phyloP scores from a whole-genome alignment of 768 basidiomycete species.

The Phallus indusiatus region DNA sequence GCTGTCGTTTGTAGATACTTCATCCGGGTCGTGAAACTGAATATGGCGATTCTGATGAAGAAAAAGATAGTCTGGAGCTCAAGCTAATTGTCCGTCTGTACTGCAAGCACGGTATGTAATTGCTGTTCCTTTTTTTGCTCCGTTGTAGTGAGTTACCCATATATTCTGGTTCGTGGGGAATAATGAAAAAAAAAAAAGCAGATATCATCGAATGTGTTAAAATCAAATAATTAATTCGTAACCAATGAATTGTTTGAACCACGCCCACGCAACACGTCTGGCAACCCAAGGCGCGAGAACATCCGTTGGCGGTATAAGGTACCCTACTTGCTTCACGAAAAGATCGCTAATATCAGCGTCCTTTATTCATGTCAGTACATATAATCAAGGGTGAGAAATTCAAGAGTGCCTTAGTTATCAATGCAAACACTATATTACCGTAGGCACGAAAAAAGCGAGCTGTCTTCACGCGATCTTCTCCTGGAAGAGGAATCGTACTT shows the following conservation, averaged over 20 bases:
- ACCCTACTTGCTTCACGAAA: not conserved
- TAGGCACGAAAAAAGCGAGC: not conserved
- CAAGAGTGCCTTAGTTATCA: not conserved
- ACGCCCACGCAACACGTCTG: not conserved
- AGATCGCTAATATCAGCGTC: not conserved
- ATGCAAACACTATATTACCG: not conserved
- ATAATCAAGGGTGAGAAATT: not conserved
- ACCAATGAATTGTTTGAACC: slow-evolving; percentile 18
- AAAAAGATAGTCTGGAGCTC: slow-evolving; percentile 47
- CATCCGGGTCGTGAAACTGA: slow-evolving; percentile 32
- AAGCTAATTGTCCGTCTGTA: slow-evolving; percentile 62
- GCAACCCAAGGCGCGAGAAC: not conserved
- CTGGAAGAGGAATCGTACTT: slow-evolving; percentile 11
- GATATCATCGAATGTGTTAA: too few species aligned
- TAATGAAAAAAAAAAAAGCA: too few species aligned
- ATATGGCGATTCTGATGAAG: slow-evolving; percentile 29
- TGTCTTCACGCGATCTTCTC: slow-evolving; percentile 3
- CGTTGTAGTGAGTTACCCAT: not conserved
- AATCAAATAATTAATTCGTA: too few species aligned
- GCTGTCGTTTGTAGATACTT: slow-evolving; percentile 62
- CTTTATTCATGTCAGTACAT: too few species aligned
- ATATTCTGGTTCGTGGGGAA: slow-evolving; percentile 35
- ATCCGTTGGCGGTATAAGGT: not conserved
- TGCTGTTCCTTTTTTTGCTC: not conserved
- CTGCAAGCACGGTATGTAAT: slow-evolving; percentile 70